Conservation (phyloP, 345 rosid genomes). For the Lepidium sativum region DNA sequence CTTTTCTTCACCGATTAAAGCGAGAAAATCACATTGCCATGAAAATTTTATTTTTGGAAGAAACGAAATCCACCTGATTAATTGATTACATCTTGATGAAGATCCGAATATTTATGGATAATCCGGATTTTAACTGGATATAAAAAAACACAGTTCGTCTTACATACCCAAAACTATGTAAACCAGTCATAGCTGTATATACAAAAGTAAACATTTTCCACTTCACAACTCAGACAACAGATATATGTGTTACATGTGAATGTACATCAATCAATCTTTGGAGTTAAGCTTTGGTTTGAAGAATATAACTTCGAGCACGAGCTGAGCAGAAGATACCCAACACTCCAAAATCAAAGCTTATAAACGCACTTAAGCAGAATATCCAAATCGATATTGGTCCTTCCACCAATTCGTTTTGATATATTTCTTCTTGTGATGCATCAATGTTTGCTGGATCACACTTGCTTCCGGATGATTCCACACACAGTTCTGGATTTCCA, state of each 20-base stretch:
- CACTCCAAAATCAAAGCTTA: conserved; percentile 61
- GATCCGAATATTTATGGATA: too few species aligned
- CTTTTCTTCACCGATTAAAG: neutral
- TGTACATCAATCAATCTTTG: neutral
- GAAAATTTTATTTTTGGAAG: neutral
- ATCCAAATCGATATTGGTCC: conserved; percentile 69
- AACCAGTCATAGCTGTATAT: neutral
- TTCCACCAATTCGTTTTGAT: conserved; percentile 52
- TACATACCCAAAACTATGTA: too few species aligned
- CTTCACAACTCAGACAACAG: conserved; percentile 1
- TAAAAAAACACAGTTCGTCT: too few species aligned
- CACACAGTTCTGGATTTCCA: conserved; percentile 67
- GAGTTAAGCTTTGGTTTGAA: conserved; percentile 41
- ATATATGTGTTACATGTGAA: neutral
- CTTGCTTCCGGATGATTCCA: conserved; percentile 41
- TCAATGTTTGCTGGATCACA: conserved; percentile 41
- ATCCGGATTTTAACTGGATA: too few species aligned
- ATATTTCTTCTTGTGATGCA: conserved; percentile 32
- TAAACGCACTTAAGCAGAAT: conserved; percentile 60
- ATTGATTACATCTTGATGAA: too few species aligned
- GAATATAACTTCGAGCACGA: conserved; percentile 54
- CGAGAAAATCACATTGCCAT: neutral
- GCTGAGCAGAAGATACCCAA: conserved; percentile 55
- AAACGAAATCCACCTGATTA: neutral
- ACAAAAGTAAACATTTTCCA: neutral